Evolutionary conservation across 139 green algal genomes (phyloP).

Genomic region (Pleodorina starrii): DNA sequence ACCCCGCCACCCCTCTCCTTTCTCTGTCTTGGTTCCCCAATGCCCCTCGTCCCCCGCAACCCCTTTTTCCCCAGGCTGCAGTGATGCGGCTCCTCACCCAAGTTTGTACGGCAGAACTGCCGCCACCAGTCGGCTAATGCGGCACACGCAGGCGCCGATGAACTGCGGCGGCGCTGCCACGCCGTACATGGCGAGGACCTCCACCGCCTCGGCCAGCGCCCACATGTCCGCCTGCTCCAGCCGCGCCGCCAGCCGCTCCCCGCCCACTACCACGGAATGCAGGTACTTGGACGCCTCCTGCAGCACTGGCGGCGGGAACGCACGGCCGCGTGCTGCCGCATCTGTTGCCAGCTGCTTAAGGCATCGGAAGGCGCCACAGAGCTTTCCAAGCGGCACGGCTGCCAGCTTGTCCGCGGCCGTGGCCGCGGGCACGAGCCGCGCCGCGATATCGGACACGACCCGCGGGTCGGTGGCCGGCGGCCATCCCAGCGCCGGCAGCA

Average conservation of each 20-base stretch:
- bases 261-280: background rate
- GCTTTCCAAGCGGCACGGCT: background rate
- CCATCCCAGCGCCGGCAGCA: conserved; percentile 12
- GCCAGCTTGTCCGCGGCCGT: background rate
- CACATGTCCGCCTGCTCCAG: background rate
- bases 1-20: no score
- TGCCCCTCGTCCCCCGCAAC: no score
- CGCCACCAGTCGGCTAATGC: background rate
- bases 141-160: no score
- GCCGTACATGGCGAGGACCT: background rate
- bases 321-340: no score
- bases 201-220: background rate
- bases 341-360: background rate
- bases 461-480: background rate
- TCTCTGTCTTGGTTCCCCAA: no score
- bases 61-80: no score
- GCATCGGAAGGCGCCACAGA: background rate
- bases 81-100: background rate
- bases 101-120: background rate
- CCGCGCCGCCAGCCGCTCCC: background rate
- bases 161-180: background rate
- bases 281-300: background rate
- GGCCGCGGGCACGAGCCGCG: background rate
- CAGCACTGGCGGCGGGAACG: no score
- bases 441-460: background rate